Base-by-base conservation (phyloP, 2,329 filamentous ascomycete genomes). In the Xenoacremonium recifei region DNA sequence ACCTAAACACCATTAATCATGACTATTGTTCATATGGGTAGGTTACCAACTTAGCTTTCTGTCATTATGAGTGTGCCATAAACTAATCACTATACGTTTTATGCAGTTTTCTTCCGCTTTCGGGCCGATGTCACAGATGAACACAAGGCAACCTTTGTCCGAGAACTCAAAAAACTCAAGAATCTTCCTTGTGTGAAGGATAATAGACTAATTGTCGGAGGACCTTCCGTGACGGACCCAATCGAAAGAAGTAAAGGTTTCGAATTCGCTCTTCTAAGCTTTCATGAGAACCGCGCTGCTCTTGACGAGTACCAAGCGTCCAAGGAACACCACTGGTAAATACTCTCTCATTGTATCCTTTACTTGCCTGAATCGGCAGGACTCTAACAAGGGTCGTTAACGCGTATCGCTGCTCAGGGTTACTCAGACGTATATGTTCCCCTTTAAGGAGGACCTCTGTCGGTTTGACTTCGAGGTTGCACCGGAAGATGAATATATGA, bases 1-100 rank as follows among this genome's bases (percentile, higher is more conserved):
- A 13, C 13, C 13, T 27, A 7, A 7, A 27, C 13, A 27, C 23
- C 23, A 7, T 9, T 27, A 27, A 47, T 10, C 19, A 66, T 66
- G 62, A 65, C 62, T 16, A 50, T 67, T 30, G 44, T 67, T 40
- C 64, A 67, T 11, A 64, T 66, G n/a, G 64, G 64, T 65, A 25
- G 20, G 56, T 43, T n/a, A n/a, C 12, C 6, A 0, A 13, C 2
- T 6, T 5, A 3, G 2, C 6, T 9, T 32, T 2, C 11, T 10
- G 4, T 3, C 2, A 15, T 5, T 9, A 4, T 20, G 23, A 27
- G 13, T 9, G 7, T n/a, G 9, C 4, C 25, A 27, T 27, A 9
- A 9, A 27, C 23, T 27, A 13, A 27, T 27, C 13, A 7, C 13
- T 13, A 9, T 7, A 27, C 23, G 23, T 27, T 13, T 13, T 13